These are phyloP conservation scores for Mallotus nudiflorus DNA, from an alignment of 345 rosid species.

Conservation along the genomic window DNA sequence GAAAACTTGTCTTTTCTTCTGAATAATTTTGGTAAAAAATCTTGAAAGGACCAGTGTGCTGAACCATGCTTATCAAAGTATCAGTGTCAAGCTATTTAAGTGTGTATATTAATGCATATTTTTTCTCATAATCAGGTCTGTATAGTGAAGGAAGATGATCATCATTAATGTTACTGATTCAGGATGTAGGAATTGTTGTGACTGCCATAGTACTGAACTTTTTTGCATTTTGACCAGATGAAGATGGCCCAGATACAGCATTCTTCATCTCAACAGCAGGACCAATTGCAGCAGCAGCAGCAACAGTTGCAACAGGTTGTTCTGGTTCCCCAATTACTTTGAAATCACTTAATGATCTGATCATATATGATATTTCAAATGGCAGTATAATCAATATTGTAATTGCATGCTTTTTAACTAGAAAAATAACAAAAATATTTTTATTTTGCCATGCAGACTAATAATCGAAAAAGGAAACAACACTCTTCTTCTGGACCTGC, in stretches of 20 bases:
- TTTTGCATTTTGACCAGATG: conserved; percentile 40
- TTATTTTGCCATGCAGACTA: no score
- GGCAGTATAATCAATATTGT: neutral
- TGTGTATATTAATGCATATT: neutral
- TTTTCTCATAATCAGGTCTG: neutral
- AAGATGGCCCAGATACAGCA: conserved; percentile 54
- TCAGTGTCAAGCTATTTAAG: neutral
- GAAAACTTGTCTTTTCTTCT: neutral
- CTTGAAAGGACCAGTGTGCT: neutral
- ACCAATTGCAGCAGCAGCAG: conserved; percentile 47
- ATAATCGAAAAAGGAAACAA: conserved; percentile 57
- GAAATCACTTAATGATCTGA: conserved; percentile 7
- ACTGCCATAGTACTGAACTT: conserved; percentile 6
- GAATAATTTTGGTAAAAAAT: no score
- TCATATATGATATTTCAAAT: conserved; percentile 12
- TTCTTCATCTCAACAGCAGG: conserved; percentile 56
- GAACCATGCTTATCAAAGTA: neutral
- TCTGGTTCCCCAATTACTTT: conserved; percentile 8
- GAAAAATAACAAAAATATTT: no score
- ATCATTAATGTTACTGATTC: neutral
- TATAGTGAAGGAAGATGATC: neutral
- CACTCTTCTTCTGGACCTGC: conserved; percentile 66
- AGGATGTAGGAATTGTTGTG: neutral
- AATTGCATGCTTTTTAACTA: neutral
- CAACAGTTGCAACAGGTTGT: conserved; percentile 55